phyloP scores from a whole-genome alignment of 108 stramenopile genomes.

The Bacterosira constricta region DNA sequence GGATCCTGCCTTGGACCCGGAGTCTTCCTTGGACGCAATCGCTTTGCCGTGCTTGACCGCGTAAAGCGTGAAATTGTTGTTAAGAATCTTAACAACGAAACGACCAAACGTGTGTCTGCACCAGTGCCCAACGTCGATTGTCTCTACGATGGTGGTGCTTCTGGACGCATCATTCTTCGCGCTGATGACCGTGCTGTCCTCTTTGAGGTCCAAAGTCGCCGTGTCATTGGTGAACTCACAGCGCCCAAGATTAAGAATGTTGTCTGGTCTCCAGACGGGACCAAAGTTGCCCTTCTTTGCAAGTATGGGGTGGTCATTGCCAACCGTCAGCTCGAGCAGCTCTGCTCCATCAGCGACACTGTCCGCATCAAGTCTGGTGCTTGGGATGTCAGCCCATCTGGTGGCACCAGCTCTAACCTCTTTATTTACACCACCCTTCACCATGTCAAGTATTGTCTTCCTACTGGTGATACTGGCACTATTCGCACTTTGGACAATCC shows the following conservation, averaged over 20 bases:
- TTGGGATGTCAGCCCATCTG: constrained; percentile 90
- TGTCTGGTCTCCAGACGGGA: constrained; percentile 94
- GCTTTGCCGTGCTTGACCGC: constrained; percentile 96
- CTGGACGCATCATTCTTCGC: constrained; percentile 93
- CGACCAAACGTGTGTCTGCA: constrained; percentile 89
- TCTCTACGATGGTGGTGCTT: constrained; percentile 91
- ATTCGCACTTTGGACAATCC: constrained; percentile 96
- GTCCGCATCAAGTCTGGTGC: constrained; percentile 97
- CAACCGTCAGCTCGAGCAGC: constrained; percentile 92
- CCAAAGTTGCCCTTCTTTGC: constrained; percentile 92
- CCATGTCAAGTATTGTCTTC: constrained; percentile 98
- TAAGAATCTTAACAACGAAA: constrained; percentile 97
- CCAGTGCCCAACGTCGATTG: constrained; percentile 92
- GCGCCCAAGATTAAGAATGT: constrained; percentile 96
- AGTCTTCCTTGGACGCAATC: constrained; percentile 93
- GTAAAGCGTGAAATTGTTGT: constrained; percentile 91
- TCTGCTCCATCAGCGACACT: constrained; percentile 95
- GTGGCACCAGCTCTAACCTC: constrained; percentile 80
- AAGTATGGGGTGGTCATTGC: constrained; percentile 96
- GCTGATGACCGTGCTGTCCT: constrained; percentile 95
- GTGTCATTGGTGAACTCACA: constrained; percentile 94
- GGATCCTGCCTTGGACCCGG: constrained; percentile 91
- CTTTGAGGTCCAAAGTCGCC: constrained; percentile 96
- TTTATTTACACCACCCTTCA: constrained; percentile 97
- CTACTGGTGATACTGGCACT: constrained; percentile 96